Base-by-base conservation (phyloP, 805 yeast genomes). In the Dipodascopsis uninucleata region DNA sequence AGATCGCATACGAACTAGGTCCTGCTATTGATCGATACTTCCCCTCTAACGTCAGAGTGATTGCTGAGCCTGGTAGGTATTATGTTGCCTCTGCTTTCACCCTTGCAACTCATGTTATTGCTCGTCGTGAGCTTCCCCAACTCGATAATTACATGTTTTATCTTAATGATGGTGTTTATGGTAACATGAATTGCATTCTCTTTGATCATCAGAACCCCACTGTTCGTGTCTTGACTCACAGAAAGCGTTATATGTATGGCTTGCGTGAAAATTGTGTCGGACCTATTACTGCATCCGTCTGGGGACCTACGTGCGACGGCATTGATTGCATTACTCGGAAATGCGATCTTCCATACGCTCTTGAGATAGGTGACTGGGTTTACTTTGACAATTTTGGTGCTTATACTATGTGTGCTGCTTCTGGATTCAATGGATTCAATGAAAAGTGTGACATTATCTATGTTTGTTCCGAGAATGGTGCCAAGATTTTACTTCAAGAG, bases 291-390 rank as follows among this genome's bases (percentile, higher is more conserved):
- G 52, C 58, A 41, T 85, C 95, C 3, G 74, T 93, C 49, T 90
- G 98, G 98, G 98, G 98, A 4, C 98, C 97, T 35, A 90, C 97
- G 16, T 90, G 98, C 69, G 98, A 90, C 67, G 97, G 97, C 2
- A 72, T 90, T 52, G 98, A 90, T 65, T 83, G 95, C 64, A 78
- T 90, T 46, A 64, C 83, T 16, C 63, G 70, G 36, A 71, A 69
- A 28, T 69, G 78, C 48, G 57, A 56, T 28, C 70, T 90, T 58
- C 71, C 80, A 16, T 71, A 75, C 43, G 78, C 79, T 31, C 79
- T 87, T 34, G 70, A 71, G 17, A 82, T 84, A 33, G 97, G 97
- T 6, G 97, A 90, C 64, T 90, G 97, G 97, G 62, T 90, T 45
- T 86, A 80, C 65, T 89, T 90, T 68, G 72, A 81, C 25, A 72